Conservation (phyloP, 169 alveolate species). For the Neospora caninum region DNA sequence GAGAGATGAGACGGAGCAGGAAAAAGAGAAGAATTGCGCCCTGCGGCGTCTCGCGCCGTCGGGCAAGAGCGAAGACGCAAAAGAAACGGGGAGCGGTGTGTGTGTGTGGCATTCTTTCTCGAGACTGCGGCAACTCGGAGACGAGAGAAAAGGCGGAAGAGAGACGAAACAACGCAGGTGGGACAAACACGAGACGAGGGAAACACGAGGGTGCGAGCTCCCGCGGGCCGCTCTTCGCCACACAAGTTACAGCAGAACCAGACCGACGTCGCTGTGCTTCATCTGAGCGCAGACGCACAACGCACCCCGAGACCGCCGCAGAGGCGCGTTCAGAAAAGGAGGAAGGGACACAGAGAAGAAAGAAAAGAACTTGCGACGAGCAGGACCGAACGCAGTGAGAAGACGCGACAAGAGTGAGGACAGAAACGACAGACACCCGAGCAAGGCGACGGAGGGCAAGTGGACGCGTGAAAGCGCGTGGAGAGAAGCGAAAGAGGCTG, state of each 20-base stretch:
- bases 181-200: no score
- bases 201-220: no score
- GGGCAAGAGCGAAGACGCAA: no score
- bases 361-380: neutral
- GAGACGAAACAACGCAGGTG: no score
- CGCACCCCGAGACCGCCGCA: neutral
- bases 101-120: no score
- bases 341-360: neutral
- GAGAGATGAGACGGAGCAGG: no score
- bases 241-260: neutral
- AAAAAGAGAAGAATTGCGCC: no score
- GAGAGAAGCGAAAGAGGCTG: neutral
- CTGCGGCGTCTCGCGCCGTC: no score
- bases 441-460: no score
- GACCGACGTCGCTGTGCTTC: conserved; percentile 25
- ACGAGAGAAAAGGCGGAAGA: no score
- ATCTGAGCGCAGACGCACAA: neutral
- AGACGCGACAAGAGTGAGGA: neutral
- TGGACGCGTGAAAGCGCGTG: neutral
- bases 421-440: neutral
- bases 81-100: no score
- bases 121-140: no score
- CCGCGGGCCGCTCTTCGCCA: neutral
- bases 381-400: neutral
- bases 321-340: neutral